Evolutionary conservation across 179 eudicot genomes (phyloP), one percentile per base, ranked within the genome.

Genomic region (Pouteria campechiana): DNA sequence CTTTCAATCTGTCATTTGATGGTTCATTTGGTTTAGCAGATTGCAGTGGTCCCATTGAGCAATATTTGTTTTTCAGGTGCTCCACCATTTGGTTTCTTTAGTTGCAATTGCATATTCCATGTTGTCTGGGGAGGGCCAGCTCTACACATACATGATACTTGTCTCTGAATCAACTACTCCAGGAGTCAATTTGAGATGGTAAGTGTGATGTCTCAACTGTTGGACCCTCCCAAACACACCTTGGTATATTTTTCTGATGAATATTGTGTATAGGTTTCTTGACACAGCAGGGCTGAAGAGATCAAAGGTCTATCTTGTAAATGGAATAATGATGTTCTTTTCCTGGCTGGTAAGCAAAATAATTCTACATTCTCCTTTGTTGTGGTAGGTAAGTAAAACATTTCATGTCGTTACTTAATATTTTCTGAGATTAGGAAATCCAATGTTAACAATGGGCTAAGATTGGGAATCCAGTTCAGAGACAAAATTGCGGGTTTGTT

Each of bases 151-250:
- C 58, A 74, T 89, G 93, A 85, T 71, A 37, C 81, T 89, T 30
- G 70, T 89, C 37, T 89, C 95, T 14, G 97, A 89, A 69, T 48
- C 70, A 49, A 89, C 97, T 31, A 89, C 97, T 25, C 97, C 97
- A 34, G 87, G 75, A 53, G 78, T 89, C 64, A 89, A 89, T 51
- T 55, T 89, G 78, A 81, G 97, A 85, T 89, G 97, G 97, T 81
- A 76, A 61, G 52, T 46, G 32, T 4, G 2, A 45, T 25, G 39
- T 3, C 8, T n/a, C n/a, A n/a, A n/a, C n/a, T n/a, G n/a, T n/a
- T n/a, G n/a, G n/a, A n/a, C n/a, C 6, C 32, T 25, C 25, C 10
- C 30, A 16, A 12, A 25, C 22, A 10, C 19, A 6, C n/a, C 7
- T 37, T 19, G 6, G 2, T 13, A 1, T 3, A 7, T 52, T 32